Evolutionary conservation across 257 asterid species (phyloP).

Genomic region (Agastache rugosa): DNA sequence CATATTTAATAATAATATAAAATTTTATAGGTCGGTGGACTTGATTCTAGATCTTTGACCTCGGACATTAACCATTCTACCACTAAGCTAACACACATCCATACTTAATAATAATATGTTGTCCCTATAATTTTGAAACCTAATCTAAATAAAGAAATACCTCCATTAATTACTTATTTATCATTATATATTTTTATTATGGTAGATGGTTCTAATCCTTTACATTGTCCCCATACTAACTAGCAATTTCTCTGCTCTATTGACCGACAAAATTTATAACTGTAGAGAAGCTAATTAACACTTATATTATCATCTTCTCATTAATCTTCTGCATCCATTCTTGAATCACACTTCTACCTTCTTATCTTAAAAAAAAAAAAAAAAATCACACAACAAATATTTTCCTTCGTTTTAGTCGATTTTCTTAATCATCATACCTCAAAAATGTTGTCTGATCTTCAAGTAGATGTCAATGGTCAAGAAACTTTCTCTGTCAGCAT

Average conservation of each 20-base stretch:
- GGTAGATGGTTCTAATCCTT: slow-evolving; percentile 49
- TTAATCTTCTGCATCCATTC: slow-evolving; percentile 3
- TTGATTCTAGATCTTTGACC: no score
- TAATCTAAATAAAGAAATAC: not conserved
- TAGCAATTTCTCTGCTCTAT: slow-evolving; percentile 36
- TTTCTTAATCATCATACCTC: slow-evolving; percentile 21
- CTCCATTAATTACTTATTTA: not conserved
- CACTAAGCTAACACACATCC: no score
- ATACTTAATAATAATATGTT: no score
- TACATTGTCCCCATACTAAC: slow-evolving; percentile 40
- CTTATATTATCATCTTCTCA: not conserved
- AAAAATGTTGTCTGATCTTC: slow-evolving; percentile 52
- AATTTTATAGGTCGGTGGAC: no score
- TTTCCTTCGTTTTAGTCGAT: not conserved
- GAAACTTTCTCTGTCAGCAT: slow-evolving; percentile 55
- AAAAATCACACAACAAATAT: not conserved
- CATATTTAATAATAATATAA: slow-evolving; percentile 20
- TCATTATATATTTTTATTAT: not conserved
- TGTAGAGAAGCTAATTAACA: not conserved
- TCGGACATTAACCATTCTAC: no score
- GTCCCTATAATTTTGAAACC: slow-evolving; percentile 12
- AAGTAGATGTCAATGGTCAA: slow-evolving; percentile 71
- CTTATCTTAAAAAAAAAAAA: no score
- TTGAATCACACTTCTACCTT: not conserved
- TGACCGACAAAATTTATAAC: slow-evolving; percentile 31